These are phyloP conservation scores for Hymenoscyphus fraxineus DNA, from an alignment of 2,329 filamentous ascomycete genomes.

Conservation along the genomic window DNA sequence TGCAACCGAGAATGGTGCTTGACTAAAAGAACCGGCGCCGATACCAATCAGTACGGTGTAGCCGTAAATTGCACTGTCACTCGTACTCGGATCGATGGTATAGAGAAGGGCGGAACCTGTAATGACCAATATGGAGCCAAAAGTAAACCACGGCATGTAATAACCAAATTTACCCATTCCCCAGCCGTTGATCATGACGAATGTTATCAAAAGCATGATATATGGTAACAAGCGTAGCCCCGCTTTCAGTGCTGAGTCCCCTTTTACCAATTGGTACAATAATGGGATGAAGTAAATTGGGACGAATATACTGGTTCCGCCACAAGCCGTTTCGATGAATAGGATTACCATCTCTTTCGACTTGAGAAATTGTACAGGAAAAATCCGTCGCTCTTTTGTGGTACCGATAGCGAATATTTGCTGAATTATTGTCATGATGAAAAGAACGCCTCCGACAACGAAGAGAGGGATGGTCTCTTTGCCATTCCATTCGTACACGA, in stretches of 20 bases:
- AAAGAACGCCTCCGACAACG: slow-evolving; percentile 41
- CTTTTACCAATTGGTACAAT: slow-evolving; percentile 46
- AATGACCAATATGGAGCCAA: slow-evolving; percentile 36
- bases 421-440: background rate
- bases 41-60: slow-evolving; percentile 36
- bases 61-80: background rate
- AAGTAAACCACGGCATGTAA: slow-evolving; percentile 41
- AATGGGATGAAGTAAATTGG: slow-evolving; percentile 39
- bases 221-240: slow-evolving; percentile 40
- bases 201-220: slow-evolving; percentile 37
- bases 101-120: slow-evolving; percentile 38
- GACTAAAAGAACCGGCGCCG: slow-evolving; percentile 37
- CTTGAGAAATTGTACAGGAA: slow-evolving; percentile 14
- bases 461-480: slow-evolving; percentile 22
- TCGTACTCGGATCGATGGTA: slow-evolving; percentile 1
- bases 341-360: slow-evolving; percentile 31
- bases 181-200: slow-evolving; percentile 37
- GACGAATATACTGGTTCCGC: slow-evolving; percentile 9
- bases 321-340: slow-evolving; percentile 34
- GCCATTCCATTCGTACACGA: slow-evolving; percentile 24
- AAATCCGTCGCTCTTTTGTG: slow-evolving; percentile 10
- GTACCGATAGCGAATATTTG: slow-evolving; percentile 19
- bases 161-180: slow-evolving; percentile 37
- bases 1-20: slow-evolving; percentile 36
- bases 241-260: slow-evolving; percentile 42